Base-by-base conservation (phyloP, 2,329 filamentous ascomycete species). In the Coleophoma cylindrospora region DNA sequence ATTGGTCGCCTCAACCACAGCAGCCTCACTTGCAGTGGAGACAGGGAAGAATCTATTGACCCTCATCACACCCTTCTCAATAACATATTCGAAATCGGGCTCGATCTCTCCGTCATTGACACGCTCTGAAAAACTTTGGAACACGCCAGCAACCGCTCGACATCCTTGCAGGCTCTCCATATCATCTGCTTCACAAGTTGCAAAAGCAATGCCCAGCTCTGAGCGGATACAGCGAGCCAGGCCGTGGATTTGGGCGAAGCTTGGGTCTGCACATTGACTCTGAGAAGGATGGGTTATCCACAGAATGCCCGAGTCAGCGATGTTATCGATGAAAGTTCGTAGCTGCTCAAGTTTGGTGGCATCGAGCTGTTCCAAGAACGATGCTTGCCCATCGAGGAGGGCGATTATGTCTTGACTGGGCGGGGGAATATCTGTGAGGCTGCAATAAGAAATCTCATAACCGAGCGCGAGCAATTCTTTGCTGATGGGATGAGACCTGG, bases 231-330 rank as follows among this genome's bases (percentile, higher is more conserved):
- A 61, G 11, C 68, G 59, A 32, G 67, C 56, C n/a, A 70, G 47
- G 10, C 68, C 68, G n/a, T 61, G 50, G 33, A 65, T 57, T 34
- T 66, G 57, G 21, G 60, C 61, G 13, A 66, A 55, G 14, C 61
- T 54, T 3, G 68, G 68, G 45, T 57, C 46, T 56, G 59, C 56
- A 53, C 65, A 14, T 4, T 61, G 49, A 12, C 57, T 43, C 32
- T 57, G 52, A 0, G 59, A 51, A 36, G 65, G 63, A 2, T 56
- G 57, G 3, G 67, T 69, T 19, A 70, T 51, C 68, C 68, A 70
- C 8, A 70, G 53, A 11, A 69, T 47, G 0, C 55, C 53, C n/a
- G n/a, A n/a, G n/a, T n/a, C n/a, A n/a, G n/a, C n/a, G n/a, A n/a
- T n/a, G n/a, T n/a, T n/a, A n/a, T n/a, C n/a, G n/a, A n/a, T n/a